phyloP scores from a whole-genome alignment of 2,329 filamentous ascomycete genomes.

The Blastomyces emzantsi region DNA sequence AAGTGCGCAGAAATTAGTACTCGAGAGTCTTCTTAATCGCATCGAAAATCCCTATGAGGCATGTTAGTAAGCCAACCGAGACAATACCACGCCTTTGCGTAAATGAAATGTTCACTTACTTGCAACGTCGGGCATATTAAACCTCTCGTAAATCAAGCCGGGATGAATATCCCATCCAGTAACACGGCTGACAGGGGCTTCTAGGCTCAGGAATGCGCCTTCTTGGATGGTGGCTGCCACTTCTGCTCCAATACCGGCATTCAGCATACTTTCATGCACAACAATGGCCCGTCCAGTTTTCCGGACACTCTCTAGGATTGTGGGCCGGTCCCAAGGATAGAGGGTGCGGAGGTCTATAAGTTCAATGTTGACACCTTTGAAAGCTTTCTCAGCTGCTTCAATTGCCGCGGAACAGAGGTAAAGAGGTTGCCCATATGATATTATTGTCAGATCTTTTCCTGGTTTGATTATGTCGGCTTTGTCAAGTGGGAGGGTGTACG shows the following conservation, averaged over 20 bases:
- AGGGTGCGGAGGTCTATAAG: conserved; percentile 80
- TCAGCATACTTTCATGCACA: conserved; percentile 88
- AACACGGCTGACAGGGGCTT: conserved; percentile 76
- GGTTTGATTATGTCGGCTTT: conserved; percentile 77
- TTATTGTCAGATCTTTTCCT: conserved; percentile 69
- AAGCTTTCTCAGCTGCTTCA: conserved; percentile 62
- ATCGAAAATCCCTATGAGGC: conserved; percentile 55
- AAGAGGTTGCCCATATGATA: conserved; percentile 83
- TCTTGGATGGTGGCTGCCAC: conserved; percentile 84
- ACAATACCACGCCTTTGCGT: conserved; percentile 6
- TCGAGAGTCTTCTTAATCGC: conserved; percentile 58
- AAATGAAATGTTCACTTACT: conserved; percentile 50
- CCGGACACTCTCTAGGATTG: conserved; percentile 68
- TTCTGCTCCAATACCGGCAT: conserved; percentile 80
- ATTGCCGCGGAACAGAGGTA: conserved; percentile 76
- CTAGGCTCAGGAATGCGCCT: conserved; percentile 70
- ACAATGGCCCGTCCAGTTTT: conserved; percentile 83
- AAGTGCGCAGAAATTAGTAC: conserved; percentile 39
- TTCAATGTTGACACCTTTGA: conserved; percentile 64
- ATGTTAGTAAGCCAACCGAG: conserved; percentile 4
- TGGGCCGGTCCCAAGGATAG: conserved; percentile 83
- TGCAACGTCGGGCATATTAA: conserved; percentile 75
- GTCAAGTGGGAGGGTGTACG: conserved; percentile 75
- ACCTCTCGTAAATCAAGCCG: conserved; percentile 68
- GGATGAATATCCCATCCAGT: conserved; percentile 86